phyloP scores from a whole-genome alignment of 1,139 yeast species.

The Zhuliangozyma blackwelliae region DNA sequence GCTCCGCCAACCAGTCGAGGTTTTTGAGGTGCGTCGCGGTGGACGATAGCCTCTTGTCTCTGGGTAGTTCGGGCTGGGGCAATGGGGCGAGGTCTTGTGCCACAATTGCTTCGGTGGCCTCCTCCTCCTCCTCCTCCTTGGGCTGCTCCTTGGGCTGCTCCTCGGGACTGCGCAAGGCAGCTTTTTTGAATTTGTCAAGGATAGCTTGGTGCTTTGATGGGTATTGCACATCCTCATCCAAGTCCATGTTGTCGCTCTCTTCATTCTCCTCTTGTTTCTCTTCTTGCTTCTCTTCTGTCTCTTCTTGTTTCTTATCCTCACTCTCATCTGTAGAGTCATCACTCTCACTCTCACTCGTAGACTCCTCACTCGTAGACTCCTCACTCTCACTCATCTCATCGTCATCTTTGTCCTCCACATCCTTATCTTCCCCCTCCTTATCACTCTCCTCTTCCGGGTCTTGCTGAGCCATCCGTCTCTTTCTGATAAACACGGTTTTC shows the following conservation, averaged over 20 bases:
- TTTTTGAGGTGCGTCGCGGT: constrained; percentile 36
- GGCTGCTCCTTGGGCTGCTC: constrained; percentile 4
- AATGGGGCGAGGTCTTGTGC: constrained; percentile 65
- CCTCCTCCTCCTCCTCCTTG: constrained; percentile 2
- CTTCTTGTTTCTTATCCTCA: constrained; percentile 10
- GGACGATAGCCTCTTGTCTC: constrained; percentile 41
- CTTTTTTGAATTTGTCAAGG: constrained; percentile 25
- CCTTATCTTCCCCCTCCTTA: constrained; percentile 8
- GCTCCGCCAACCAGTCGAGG: constrained; percentile 66
- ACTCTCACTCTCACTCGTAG: constrained; percentile 13
- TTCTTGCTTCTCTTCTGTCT: constrained; percentile 1
- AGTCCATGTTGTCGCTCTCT: constrained; percentile 7
- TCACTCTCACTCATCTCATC: constrained; percentile 13
- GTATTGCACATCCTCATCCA: constrained; percentile 6
- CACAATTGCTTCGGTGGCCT: constrained; percentile 19
- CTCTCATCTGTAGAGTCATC: constrained; percentile 1
- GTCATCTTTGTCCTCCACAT: constrained; percentile 9
- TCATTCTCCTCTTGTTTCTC: no score
- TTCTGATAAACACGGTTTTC: constrained; percentile 7
- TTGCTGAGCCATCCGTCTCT: constrained; percentile 15
- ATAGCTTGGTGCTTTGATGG: constrained; percentile 27
- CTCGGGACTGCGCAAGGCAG: constrained; percentile 6
- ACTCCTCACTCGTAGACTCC: constrained; percentile 3
- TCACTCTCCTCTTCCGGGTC: constrained; percentile 9
- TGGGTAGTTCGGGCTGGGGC: constrained; percentile 74